Evolutionary conservation across 1,284 basidiomycete genomes (phyloP).

Genomic region (Malassezia japonica): DNA sequence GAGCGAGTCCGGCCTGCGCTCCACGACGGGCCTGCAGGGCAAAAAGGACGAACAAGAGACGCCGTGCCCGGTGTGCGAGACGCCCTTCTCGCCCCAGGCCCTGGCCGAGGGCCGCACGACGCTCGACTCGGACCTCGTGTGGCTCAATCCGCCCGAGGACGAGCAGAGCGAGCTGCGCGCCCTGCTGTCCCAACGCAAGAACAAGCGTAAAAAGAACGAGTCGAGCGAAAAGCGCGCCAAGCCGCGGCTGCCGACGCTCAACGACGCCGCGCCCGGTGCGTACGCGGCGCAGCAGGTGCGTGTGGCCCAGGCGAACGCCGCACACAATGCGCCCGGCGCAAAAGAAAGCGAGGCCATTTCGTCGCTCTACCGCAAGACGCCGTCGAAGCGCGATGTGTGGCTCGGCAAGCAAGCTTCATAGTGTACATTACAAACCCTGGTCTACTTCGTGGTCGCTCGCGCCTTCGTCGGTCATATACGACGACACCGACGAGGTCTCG

Average conservation of each 20-base stretch:
- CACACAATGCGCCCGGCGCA: background rate
- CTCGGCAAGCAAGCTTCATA: background rate
- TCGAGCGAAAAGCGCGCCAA: background rate
- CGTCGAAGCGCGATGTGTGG: conserved; percentile 3
- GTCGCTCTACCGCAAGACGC: conserved; percentile 1
- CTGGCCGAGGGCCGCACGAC: conserved; percentile 20
- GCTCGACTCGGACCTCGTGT: conserved; percentile 21
- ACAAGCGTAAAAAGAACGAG: conserved; percentile 3
- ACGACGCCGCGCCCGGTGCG: conserved; percentile 5
- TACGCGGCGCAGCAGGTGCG: conserved; percentile 7
- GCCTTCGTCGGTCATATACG: background rate
- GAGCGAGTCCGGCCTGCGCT: conserved; percentile 30
- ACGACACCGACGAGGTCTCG: background rate
- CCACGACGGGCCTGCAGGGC: conserved; percentile 2
- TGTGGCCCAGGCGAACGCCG: conserved; percentile 1
- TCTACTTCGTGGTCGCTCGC: conserved; percentile 13
- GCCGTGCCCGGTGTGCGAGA: conserved; percentile 30
- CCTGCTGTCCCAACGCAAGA: conserved; percentile 17
- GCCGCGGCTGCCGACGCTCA: background rate
- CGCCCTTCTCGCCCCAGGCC: conserved; percentile 20
- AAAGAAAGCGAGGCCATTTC: background rate
- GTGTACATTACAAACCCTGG: conserved; percentile 3
- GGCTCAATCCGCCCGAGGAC: conserved; percentile 23
- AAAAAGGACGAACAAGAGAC: background rate
- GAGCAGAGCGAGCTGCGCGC: conserved; percentile 24